phyloP scores from a whole-genome alignment of 73 alveolate species.

The Symbiodinium pilosum region DNA sequence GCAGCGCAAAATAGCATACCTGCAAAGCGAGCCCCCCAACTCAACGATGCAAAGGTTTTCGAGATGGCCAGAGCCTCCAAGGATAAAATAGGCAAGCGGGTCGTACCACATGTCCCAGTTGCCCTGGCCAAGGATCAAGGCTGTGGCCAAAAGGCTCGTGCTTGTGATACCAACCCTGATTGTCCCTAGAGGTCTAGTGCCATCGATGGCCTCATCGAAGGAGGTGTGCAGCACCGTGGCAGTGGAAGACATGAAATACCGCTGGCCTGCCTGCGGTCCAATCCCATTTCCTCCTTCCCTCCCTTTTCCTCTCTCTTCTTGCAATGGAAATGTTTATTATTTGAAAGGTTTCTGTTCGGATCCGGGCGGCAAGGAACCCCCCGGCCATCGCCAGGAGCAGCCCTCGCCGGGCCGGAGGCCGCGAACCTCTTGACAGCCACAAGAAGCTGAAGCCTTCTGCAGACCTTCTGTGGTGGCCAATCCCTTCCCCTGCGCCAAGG shows the following conservation, averaged over 20 bases:
- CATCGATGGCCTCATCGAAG: slow-evolving; percentile 48
- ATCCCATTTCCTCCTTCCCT: not conserved
- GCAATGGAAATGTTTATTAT: too few relatives aligned
- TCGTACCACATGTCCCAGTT: slow-evolving; percentile 70
- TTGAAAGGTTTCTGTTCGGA: too few relatives aligned
- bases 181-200: too few relatives aligned
- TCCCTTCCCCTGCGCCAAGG: not conserved
- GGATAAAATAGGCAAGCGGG: slow-evolving; percentile 65
- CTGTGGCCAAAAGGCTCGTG: too few relatives aligned
- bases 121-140: slow-evolving; percentile 35
- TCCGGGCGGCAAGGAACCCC: slow-evolving; percentile 45
- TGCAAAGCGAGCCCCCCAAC: not conserved
- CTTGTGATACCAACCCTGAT: too few relatives aligned
- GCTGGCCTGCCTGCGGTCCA: slow-evolving; percentile 69
- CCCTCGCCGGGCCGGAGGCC: slow-evolving; percentile 45
- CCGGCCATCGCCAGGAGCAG: slow-evolving; percentile 81
- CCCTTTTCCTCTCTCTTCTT: not conserved
- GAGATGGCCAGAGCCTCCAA: slow-evolving; percentile 37
- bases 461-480: not conserved
- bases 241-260: slow-evolving; percentile 66
- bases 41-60: not conserved
- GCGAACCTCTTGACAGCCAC: slow-evolving; percentile 8
- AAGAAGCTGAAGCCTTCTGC: too few relatives aligned
- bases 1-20: slow-evolving; percentile 72
- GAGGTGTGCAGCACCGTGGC: slow-evolving; percentile 89